Conservation (phyloP, 2,329 filamentous ascomycete species). For the Aspergillus fructus region DNA sequence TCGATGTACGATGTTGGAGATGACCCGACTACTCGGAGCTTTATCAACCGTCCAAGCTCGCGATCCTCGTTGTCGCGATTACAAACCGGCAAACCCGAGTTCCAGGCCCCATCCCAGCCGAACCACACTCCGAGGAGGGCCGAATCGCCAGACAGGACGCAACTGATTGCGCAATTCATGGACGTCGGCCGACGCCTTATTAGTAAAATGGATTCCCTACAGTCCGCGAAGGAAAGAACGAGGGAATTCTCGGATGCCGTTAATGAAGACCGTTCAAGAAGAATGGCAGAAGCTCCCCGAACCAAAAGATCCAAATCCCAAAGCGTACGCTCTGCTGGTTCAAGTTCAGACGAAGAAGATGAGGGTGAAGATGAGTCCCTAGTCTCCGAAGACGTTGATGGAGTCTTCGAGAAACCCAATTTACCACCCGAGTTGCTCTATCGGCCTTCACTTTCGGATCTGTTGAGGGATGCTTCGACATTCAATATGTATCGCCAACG, state of each 20-base stretch:
- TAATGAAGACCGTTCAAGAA: slow-evolving; percentile 29
- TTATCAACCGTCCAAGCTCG: slow-evolving; percentile 40
- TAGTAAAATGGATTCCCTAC: slow-evolving; percentile 30
- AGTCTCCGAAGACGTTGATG: slow-evolving; percentile 23
- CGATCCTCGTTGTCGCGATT: slow-evolving; percentile 46
- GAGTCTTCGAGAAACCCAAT: slow-evolving; percentile 26
- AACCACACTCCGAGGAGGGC: slow-evolving; percentile 10
- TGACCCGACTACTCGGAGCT: slow-evolving; percentile 49
- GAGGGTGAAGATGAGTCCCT: slow-evolving; percentile 20
- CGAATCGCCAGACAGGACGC: slow-evolving; percentile 34
- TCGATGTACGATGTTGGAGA: slow-evolving; percentile 52
- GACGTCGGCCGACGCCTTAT: slow-evolving; percentile 40
- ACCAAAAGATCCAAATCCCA: slow-evolving; percentile 12
- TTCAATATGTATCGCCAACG: slow-evolving; percentile 46
- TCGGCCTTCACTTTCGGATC: slow-evolving; percentile 50
- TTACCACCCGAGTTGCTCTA: slow-evolving; percentile 44
- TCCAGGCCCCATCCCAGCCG: slow-evolving; percentile 23
- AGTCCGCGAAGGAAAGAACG: slow-evolving; percentile 27
- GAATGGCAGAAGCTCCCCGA: slow-evolving; percentile 24
- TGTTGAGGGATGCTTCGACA: slow-evolving; percentile 52
- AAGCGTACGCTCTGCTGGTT: slow-evolving; percentile 16
- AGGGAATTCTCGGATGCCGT: slow-evolving; percentile 28
- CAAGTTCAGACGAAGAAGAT: slow-evolving; percentile 7
- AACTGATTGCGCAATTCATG: slow-evolving; percentile 39
- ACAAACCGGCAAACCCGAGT: slow-evolving; percentile 37